Evolutionary conservation across 345 rosid genomes (phyloP), one percentile per base, ranked within the genome.

Genomic region (Clausena lansium): DNA sequence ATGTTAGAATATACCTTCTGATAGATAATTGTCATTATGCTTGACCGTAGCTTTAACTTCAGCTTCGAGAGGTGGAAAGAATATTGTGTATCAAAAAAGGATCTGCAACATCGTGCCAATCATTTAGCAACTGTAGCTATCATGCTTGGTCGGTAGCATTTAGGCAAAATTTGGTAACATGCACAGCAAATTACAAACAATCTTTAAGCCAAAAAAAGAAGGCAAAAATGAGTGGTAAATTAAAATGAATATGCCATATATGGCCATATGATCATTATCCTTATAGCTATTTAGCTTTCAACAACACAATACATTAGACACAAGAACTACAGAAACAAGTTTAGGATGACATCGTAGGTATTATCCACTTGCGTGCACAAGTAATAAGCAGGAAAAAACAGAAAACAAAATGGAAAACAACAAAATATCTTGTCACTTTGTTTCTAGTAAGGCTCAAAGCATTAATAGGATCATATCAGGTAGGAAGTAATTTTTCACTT

Each of bases 81-180:
- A 81, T 93, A 95, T 73, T 95, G 98, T 58, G 98, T 89, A 86
- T 95, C 98, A 71, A 88, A 87, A 74, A 95, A 90, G 67, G 98
- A 95, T 84, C 98, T 95, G 92, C 83, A 83, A 73, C 70, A 83
- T 86, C 77, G 66, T 66, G 58, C 33, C 60, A 75, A 73, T 24
- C 50, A 47, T 7, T 76, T 61, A 39, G 70, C 19, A 64, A 57
- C 9, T 36, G 52, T 59, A 47, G 32, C 10, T 6, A 20, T 60
- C 28, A 60, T 73, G 71, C 25, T 27, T 54, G 55, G 24, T 67
- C 63, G 28, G 24, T 47, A 24, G 17, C 64, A 77, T 30, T 27
- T 28, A 60, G 30, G 45, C 36, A 62, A 33, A 25, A 24, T 39
- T 39, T 9, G 62, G 10, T 24, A 67, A 15, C 9, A 72, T 13